Percentiles rank a stretch among this genome's conserved stretches.
Evolutionary conservation across 257 asterid species (phyloP).

Genomic region (Datura wrightii): DNA sequence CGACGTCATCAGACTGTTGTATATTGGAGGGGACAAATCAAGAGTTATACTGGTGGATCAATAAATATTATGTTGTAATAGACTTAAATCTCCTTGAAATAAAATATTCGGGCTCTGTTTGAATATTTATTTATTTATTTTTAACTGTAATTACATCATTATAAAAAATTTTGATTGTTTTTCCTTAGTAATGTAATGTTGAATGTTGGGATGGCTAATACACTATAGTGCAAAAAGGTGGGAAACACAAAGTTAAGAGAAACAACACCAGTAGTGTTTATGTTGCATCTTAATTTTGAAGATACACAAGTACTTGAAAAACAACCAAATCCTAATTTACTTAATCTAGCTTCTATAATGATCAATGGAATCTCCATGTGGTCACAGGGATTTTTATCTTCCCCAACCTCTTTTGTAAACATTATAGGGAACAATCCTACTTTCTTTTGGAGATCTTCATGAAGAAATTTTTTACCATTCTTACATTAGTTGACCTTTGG

Average conservation of each 20-base stretch:
- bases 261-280: not conserved
- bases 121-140: too few relatives aligned
- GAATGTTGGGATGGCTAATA: not conserved
- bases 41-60: too few relatives aligned
- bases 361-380: slow-evolving; percentile 21
- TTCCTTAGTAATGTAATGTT: not conserved
- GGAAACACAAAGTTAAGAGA: not conserved
- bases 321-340: not conserved
- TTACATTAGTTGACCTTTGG: slow-evolving; percentile 4
- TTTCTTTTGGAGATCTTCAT: not conserved
- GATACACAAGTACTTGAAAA: not conserved
- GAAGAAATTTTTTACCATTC: not conserved
- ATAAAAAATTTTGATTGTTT: too few relatives aligned
- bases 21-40: too few relatives aligned
- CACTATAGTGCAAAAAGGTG: not conserved
- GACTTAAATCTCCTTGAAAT: too few relatives aligned
- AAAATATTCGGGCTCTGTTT: too few relatives aligned
- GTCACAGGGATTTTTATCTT: not conserved
- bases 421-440: slow-evolving; percentile 19
- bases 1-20: too few relatives aligned
- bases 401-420: not conserved
- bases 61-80: too few relatives aligned
- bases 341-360: not conserved
- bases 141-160: too few relatives aligned
- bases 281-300: not conserved